These are phyloP conservation scores for Parastagonospora avenae DNA, from an alignment of 2,329 filamentous ascomycete species.

Conservation along the genomic window DNA sequence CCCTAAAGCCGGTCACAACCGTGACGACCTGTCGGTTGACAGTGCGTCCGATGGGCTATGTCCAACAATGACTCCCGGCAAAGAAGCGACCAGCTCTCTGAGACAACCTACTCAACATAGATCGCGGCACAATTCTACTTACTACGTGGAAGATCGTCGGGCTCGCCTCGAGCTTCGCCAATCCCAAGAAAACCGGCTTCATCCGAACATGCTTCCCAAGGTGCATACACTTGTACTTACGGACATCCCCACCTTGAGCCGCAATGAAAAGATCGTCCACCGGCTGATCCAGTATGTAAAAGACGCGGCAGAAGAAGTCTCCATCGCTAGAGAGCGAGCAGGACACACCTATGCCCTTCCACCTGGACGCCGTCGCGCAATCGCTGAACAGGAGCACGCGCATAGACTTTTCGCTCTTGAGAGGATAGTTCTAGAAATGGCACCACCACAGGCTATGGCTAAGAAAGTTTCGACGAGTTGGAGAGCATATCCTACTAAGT, in stretches of 20 bases:
- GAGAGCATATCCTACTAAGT: conserved; percentile 54
- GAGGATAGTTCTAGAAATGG: conserved; percentile 61
- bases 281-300: conserved; percentile 60
- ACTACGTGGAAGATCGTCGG: conserved; percentile 36
- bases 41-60: neutral
- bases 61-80: no score
- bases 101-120: neutral
- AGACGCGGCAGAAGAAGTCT: conserved; percentile 61
- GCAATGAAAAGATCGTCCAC: conserved; percentile 44
- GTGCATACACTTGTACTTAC: conserved; percentile 62
- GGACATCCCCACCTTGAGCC: conserved; percentile 57
- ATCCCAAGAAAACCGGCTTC: conserved; percentile 47
- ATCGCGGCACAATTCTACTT: conserved; percentile 28
- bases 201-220: conserved; percentile 61
- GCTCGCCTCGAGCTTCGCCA: conserved; percentile 39
- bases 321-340: conserved; percentile 59
- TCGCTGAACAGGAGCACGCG: conserved; percentile 56
- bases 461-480: conserved; percentile 52
- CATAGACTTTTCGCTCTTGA: conserved; percentile 60
- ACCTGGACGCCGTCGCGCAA: conserved; percentile 58
- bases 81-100: no score
- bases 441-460: conserved; percentile 23
- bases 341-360: conserved; percentile 63
- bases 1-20: conserved; percentile 7
- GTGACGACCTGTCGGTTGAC: neutral